Base-by-base conservation (phyloP, 106 monocot species). In the Cymbidium sinense region DNA sequence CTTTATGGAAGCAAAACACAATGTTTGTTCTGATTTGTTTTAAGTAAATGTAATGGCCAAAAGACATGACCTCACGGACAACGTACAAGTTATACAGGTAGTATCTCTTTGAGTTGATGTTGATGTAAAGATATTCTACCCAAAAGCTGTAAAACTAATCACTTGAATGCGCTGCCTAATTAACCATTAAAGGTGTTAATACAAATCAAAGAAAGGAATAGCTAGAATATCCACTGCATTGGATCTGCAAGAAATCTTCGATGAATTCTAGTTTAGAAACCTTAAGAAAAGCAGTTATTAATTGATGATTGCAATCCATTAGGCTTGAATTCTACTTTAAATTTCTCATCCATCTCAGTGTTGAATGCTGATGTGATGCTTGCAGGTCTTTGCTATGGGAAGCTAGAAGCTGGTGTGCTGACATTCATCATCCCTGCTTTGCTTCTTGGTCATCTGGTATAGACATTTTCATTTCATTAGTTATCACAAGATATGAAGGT, bases 311-410 rank as follows among this genome's bases (percentile, higher is more conserved):
- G 41, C 9, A 41, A 6, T 6, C 41, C 9, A 41, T 47, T 47
- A 47, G 17, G 17, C 47, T 12, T 47, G 47, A 47, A 15, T 13
- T 47, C 11, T 13, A 17, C 13, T 1, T 47, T 11, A 1, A 47
- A 13, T 47, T 47, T 13, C 15, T 47, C 13, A 47, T 47, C 47
- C 47, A 47, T 47, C 13, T 13, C 13, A 31, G 31, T 15, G 37
- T 61, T 77, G 52, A 51, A 43, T 43, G 18, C 47, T 11, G 34
- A 50, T 55, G 34, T 31, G 23, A 21, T 50, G 30, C 30, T 9
- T 47, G 33, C 86, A 96, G 96, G 96, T 80, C 96, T 96, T 23
- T 96, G 96, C 61, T 96, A 96, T 79, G 96, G 96, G 64, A 96
- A 96, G 69, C 78, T 96, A 71, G 96, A 96, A 86, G 96, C 96